phyloP scores from a whole-genome alignment of 2,329 filamentous ascomycete species.

The Exophiala lecanii-corni region DNA sequence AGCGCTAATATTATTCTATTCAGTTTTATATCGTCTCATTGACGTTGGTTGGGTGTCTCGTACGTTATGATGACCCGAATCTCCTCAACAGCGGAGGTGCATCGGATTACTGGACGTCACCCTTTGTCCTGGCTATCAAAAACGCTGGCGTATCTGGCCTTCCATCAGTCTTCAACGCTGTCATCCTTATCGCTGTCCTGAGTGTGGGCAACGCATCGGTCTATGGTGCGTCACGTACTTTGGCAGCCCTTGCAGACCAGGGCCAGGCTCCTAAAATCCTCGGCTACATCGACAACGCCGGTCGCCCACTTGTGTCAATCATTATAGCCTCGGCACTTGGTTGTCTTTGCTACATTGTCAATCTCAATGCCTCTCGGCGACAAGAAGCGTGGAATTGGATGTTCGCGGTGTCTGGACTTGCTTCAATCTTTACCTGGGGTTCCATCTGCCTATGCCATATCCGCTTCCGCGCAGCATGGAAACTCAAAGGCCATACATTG shows the following conservation, averaged over 20 bases:
- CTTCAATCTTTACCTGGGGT: slow-evolving; percentile 67
- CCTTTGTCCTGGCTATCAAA: slow-evolving; percentile 87
- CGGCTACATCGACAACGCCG: slow-evolving; percentile 74
- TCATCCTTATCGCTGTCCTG: slow-evolving; percentile 83
- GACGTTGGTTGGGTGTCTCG: slow-evolving; percentile 72
- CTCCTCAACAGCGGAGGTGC: slow-evolving; percentile 60
- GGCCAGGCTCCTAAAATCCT: slow-evolving; percentile 72
- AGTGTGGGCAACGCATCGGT: slow-evolving; percentile 88
- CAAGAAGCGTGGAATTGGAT: slow-evolving; percentile 70
- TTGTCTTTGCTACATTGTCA: slow-evolving; percentile 69
- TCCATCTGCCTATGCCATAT: slow-evolving; percentile 55
- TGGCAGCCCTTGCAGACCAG: slow-evolving; percentile 83
- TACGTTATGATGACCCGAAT: slow-evolving; percentile 63
- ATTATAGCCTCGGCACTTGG: slow-evolving; percentile 61
- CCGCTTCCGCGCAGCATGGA: slow-evolving; percentile 81
- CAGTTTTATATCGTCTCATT: slow-evolving; percentile 85
- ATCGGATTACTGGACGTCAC: slow-evolving; percentile 61
- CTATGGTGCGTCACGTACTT: slow-evolving; percentile 83
- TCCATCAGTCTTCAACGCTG: slow-evolving; percentile 83
- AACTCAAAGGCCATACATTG: slow-evolving; percentile 61
- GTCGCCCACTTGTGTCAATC: slow-evolving; percentile 73
- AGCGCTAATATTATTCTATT: background rate
- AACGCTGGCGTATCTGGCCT: slow-evolving; percentile 75
- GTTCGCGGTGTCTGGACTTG: slow-evolving; percentile 66
- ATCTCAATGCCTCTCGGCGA: slow-evolving; percentile 40